Percentiles rank a stretch among this genome's conserved stretches.
These are phyloP conservation scores for Diplodia scrobiculata DNA, from an alignment of 2,329 filamentous ascomycete species.

Conservation along the genomic window DNA sequence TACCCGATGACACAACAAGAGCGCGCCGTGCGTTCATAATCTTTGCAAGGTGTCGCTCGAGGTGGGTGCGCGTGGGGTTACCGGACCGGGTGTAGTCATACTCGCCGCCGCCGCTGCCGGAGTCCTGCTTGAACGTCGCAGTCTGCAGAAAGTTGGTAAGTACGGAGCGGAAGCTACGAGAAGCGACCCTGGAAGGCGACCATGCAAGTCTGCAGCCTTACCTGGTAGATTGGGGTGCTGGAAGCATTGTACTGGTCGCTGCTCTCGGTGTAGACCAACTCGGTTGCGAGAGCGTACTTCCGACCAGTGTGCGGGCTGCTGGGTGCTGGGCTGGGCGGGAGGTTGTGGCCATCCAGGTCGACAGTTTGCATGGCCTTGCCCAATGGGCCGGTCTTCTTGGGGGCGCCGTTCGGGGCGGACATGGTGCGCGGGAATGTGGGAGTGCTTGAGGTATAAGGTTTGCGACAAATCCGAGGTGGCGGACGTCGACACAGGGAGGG, in stretches of 20 bases:
- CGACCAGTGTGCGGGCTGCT: conserved; percentile 84
- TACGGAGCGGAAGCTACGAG: background rate
- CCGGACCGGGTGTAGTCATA: conserved; percentile 99
- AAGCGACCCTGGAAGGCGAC: background rate
- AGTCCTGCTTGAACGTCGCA: conserved; percentile 94
- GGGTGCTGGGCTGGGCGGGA: conserved; percentile 73
- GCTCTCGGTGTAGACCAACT: conserved; percentile 93
- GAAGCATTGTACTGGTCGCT: conserved; percentile 97
- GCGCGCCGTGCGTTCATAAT: conserved; percentile 95
- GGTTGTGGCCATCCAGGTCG: conserved; percentile 46
- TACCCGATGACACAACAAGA: conserved; percentile 91
- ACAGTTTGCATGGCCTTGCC: conserved; percentile 47
- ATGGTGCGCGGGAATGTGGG: conserved; percentile 12
- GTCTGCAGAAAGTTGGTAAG: conserved; percentile 54
- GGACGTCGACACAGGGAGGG: background rate
- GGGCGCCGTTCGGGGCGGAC: conserved; percentile 20
- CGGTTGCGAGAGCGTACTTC: conserved; percentile 91
- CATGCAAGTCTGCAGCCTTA: conserved; percentile 36
- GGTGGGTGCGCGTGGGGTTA: conserved; percentile 92
- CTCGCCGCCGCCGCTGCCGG: conserved; percentile 77
- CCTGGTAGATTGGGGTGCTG: conserved; percentile 95
- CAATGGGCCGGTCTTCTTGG: conserved; percentile 32
- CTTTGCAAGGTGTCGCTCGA: conserved; percentile 96
- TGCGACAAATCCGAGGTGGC: background rate
- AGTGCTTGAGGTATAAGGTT: background rate